Conservation (phyloP, 805 yeast species). For the Zygosaccharomyces rouxii region DNA sequence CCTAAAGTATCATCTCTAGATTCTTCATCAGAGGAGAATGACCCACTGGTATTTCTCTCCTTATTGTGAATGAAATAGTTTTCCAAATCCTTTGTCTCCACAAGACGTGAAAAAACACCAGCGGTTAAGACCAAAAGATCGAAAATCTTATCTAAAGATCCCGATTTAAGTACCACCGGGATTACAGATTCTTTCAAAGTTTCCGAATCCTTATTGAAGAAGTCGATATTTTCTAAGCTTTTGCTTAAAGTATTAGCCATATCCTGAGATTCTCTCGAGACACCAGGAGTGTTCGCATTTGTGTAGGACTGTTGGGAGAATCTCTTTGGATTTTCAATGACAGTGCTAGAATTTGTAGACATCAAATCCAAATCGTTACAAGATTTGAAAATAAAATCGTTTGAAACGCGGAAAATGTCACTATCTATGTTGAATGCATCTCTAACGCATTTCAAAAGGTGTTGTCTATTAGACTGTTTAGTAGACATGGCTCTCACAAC, state of each 20-base stretch:
- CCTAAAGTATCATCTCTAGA: slow-evolving; percentile 16
- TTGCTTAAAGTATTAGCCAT: slow-evolving; percentile 21
- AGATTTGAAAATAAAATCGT: slow-evolving; percentile 58
- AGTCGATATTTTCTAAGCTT: slow-evolving; percentile 31
- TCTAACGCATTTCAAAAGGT: slow-evolving; percentile 50
- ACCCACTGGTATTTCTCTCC: slow-evolving; percentile 7
- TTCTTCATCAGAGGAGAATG: slow-evolving; percentile 1
- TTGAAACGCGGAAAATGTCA: slow-evolving; percentile 50
- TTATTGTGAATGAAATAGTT: slow-evolving; percentile 35
- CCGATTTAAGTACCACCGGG: slow-evolving; percentile 57
- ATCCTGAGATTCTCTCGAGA: slow-evolving; percentile 24
- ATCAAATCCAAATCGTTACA: slow-evolving; percentile 34
- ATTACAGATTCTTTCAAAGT: slow-evolving; percentile 36
- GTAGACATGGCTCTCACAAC: slow-evolving; percentile 24
- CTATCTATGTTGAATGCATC: slow-evolving; percentile 63
- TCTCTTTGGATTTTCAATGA: slow-evolving; percentile 44
- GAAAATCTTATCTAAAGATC: slow-evolving; percentile 68
- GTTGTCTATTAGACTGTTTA: slow-evolving; percentile 40
- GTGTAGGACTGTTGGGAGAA: slow-evolving; percentile 37
- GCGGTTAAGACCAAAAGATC: slow-evolving; percentile 76
- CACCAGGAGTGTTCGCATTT: slow-evolving; percentile 7
- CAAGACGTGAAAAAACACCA: slow-evolving; percentile 48
- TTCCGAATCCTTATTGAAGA: slow-evolving; percentile 33
- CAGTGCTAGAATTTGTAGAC: slow-evolving; percentile 45
- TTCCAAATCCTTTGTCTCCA: slow-evolving; percentile 43